Percentiles rank a stretch among this genome's conserved stretches.
Evolutionary conservation across 2,329 filamentous ascomycete species (phyloP).

Genomic region (Chrysoporthe austroafricana): DNA sequence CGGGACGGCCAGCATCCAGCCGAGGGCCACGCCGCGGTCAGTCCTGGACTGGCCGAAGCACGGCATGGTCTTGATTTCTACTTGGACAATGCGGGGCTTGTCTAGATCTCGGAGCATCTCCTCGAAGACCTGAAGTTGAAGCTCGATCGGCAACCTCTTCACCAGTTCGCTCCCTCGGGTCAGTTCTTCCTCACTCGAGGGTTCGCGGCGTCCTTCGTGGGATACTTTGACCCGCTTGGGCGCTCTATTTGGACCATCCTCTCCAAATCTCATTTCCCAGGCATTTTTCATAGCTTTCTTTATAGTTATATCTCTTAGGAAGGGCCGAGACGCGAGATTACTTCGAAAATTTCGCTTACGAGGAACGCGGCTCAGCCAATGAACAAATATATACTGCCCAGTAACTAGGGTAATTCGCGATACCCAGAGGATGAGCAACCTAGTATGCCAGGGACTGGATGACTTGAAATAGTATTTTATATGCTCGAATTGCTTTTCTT

Average conservation of each 20-base stretch:
- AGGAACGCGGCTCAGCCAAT: no score
- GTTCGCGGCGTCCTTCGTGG: background rate
- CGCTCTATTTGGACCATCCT: background rate
- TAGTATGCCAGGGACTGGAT: no score
- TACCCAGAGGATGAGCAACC: no score
- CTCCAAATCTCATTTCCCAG: background rate
- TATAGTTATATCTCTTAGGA: background rate
- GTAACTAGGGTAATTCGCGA: no score
- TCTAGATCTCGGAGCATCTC: background rate
- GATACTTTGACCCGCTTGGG: background rate
- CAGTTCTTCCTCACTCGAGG: background rate
- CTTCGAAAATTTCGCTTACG: no score
- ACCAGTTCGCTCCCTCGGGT: background rate
- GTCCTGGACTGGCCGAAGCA: background rate
- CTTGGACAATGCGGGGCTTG: constrained; percentile 7
- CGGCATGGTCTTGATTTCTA: background rate
- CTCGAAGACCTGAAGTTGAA: background rate
- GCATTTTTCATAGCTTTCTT: background rate
- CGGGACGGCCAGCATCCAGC: background rate
- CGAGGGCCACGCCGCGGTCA: background rate
- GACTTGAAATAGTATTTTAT: no score
- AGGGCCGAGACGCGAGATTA: no score
- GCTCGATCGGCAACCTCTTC: background rate
- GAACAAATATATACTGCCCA: no score
- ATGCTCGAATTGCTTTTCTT: no score